These are phyloP conservation scores for Hortiboletus flavorubellus DNA, from an alignment of 768 basidiomycete species.

Conservation along the genomic window DNA sequence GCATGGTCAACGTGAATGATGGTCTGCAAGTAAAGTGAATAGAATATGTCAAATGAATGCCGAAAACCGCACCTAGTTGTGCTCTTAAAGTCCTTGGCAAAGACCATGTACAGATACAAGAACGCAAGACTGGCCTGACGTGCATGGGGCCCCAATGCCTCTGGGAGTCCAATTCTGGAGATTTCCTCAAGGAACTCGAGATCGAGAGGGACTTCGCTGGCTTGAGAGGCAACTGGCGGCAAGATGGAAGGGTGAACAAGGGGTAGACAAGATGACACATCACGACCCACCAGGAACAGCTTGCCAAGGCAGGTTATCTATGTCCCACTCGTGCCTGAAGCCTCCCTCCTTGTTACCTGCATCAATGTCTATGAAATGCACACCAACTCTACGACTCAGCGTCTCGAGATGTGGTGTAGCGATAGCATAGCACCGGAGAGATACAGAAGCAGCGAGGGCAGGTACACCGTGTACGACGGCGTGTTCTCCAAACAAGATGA, in stretches of 20 bases:
- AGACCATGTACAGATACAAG: slow-evolving; percentile 89
- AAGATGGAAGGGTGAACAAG: background rate
- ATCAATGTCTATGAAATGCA: slow-evolving; percentile 78
- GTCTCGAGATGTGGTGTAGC: slow-evolving; percentile 67
- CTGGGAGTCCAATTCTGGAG: slow-evolving; percentile 38
- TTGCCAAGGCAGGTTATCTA: slow-evolving; percentile 77
- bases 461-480: slow-evolving; percentile 98
- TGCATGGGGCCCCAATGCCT: slow-evolving; percentile 33
- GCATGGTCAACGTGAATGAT: slow-evolving; percentile 74
- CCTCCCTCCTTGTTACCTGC: slow-evolving; percentile 24
- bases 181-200: slow-evolving; percentile 71
- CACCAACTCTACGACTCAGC: slow-evolving; percentile 42
- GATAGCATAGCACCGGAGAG: slow-evolving; percentile 91
- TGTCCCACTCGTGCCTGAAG: slow-evolving; percentile 79
- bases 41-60: slow-evolving; percentile 12
- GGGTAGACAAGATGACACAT: background rate
- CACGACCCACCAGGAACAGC: slow-evolving; percentile 43
- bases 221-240: slow-evolving; percentile 14
- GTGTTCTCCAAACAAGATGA: slow-evolving; percentile 98
- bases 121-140: slow-evolving; percentile 65
- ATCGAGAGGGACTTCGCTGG: slow-evolving; percentile 51
- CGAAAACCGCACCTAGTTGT: slow-evolving; percentile 51
- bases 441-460: slow-evolving; percentile 91
- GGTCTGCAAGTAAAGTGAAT: slow-evolving; percentile 43
- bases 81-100: slow-evolving; percentile 42